phyloP scores from a whole-genome alignment of 495 filamentous ascomycete species.

The Xylaria scruposa region DNA sequence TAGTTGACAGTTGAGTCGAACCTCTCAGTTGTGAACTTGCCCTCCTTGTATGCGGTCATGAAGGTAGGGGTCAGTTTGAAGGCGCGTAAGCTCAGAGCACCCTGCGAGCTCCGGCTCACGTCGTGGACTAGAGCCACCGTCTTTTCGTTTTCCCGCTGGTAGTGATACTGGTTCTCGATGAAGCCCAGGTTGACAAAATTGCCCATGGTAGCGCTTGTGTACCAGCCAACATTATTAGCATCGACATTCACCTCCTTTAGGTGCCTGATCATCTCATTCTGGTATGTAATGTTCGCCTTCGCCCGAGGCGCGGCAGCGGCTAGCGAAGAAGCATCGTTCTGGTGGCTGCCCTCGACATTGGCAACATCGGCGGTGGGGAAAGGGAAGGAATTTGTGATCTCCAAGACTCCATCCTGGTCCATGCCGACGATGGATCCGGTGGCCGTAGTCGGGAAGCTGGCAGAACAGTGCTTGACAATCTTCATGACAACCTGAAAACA shows the following conservation, averaged over 20 bases:
- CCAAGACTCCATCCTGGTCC: constrained; percentile 81
- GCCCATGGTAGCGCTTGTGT: constrained; percentile 97
- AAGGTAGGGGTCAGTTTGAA: constrained; percentile 89
- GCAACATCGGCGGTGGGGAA: constrained; percentile 84
- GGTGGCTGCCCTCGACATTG: constrained; percentile 72
- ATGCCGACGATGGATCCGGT: constrained; percentile 92
- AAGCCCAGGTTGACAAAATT: constrained; percentile 95
- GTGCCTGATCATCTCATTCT: constrained; percentile 96
- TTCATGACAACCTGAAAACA: constrained; percentile 85
- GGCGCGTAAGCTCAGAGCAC: constrained; percentile 85
- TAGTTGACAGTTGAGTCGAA: constrained; percentile 48
- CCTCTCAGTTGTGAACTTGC: constrained; percentile 96
- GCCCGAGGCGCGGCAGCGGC: constrained; percentile 89
- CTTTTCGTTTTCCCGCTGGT: constrained; percentile 93
- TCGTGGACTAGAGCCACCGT: constrained; percentile 96
- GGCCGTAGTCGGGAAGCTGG: constrained; percentile 85
- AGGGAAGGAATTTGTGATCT: constrained; percentile 93
- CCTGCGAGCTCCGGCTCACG: constrained; percentile 90
- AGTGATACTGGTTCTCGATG: constrained; percentile 97
- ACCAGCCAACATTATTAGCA: constrained; percentile 98
- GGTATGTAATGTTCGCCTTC: constrained; percentile 87
- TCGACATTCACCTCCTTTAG: constrained; percentile 97
- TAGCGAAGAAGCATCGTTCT: constrained; percentile 76
- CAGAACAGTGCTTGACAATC: constrained; percentile 90
- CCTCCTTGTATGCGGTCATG: constrained; percentile 92